These are phyloP conservation scores for Coemansia sp. DNA, from an alignment of 192 early-diverging fungal species.

Conservation along the genomic window DNA sequence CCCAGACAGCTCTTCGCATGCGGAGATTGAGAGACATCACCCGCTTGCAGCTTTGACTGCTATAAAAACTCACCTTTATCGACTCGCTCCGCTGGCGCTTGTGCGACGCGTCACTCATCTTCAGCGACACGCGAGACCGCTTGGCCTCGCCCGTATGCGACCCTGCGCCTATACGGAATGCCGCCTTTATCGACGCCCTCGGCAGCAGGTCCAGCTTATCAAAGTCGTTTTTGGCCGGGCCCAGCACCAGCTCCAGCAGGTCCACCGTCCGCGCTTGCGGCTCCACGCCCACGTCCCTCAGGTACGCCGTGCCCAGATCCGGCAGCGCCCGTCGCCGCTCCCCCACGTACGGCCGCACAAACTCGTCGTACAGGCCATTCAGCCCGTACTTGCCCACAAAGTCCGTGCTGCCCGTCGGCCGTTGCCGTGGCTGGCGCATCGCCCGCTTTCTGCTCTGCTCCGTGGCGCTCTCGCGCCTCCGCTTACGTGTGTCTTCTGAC, in stretches of 20 bases:
- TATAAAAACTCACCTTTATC: conserved; percentile 32
- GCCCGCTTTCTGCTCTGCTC: conserved; percentile 1
- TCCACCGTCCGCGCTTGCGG: conserved; percentile 10
- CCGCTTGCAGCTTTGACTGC: background rate
- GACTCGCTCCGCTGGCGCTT: conserved; percentile 3
- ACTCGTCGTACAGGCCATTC: conserved; percentile 28
- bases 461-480: conserved; percentile 14
- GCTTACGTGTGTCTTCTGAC: conserved; percentile 3
- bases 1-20: background rate
- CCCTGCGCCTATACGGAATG: conserved; percentile 28
- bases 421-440: conserved; percentile 5
- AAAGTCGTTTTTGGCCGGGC: conserved; percentile 45
- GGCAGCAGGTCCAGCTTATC: conserved; percentile 35
- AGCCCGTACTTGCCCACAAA: conserved; percentile 41
- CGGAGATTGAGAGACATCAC: conserved; percentile 1
- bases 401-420: conserved; percentile 36
- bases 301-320: conserved; percentile 32
- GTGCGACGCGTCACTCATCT: conserved; percentile 9
- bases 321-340: conserved; percentile 18
- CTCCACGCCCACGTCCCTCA: conserved; percentile 11
- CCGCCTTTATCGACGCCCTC: conserved; percentile 30
- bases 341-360: conserved; percentile 36
- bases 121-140: conserved; percentile 38
- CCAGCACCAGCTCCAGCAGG: conserved; percentile 36
- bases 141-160: conserved; percentile 9